Evolutionary conservation across 2,329 filamentous ascomycete genomes (phyloP).

Genomic region (Botrytis aclada): DNA sequence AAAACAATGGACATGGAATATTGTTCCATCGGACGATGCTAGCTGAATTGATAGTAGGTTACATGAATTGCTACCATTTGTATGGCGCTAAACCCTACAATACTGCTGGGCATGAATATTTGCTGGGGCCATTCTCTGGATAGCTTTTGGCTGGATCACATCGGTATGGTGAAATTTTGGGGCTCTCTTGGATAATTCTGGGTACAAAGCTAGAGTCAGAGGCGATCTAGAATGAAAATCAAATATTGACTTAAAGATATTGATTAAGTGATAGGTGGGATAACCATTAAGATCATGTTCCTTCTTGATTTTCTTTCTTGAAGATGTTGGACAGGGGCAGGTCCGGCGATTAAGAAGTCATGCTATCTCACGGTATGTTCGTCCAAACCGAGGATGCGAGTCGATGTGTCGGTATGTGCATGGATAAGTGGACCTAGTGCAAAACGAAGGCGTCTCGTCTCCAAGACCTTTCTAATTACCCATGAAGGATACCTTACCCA

Average conservation of each 20-base stretch:
- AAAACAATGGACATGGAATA: not conserved
- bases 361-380: not conserved
- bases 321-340: not conserved
- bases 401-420: not conserved
- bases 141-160: not conserved
- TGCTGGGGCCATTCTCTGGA: not conserved
- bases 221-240: not conserved
- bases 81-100: not conserved
- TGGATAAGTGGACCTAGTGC: not conserved
- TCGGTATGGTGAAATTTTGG: not conserved
- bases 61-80: not conserved
- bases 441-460: not conserved
- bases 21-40: not conserved
- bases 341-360: not conserved
- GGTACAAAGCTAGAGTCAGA: not conserved
- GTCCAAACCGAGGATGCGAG: not conserved
- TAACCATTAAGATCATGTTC: not conserved
- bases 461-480: not conserved
- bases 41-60: not conserved
- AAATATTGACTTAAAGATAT: not conserved
- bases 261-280: slow-evolving; percentile 4
- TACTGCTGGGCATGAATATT: not conserved
- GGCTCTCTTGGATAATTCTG: not conserved
- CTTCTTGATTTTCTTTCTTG: not conserved
- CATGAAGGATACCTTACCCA: not conserved